Base-by-base conservation (phyloP, 2,329 filamentous ascomycete species). In the Sporothrix curviconia region DNA sequence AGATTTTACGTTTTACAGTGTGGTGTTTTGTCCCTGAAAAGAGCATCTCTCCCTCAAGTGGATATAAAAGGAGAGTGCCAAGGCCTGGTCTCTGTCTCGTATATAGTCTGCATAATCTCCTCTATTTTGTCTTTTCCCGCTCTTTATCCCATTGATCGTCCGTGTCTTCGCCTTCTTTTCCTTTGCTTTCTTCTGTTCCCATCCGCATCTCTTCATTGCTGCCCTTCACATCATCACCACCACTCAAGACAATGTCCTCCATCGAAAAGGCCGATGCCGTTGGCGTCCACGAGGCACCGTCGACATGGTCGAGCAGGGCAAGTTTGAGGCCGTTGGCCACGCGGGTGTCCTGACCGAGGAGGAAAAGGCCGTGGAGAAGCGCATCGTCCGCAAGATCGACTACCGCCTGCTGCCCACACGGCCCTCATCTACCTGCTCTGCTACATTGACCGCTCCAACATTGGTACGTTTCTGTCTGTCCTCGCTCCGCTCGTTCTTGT, bases 371-470 rank as follows among this genome's bases (percentile, higher is more conserved):
- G 19, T 55, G 7, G 58, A 60, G 44, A 60, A 60, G 58, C 42
- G 59, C 7, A 47, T 83, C 8, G 61, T 83, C 25, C 72, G 78
- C 70, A 83, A 81, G 64, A 83, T 86, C 64, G 85, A 88, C 67
- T 59, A 80, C 19, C 76, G 80, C 55, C 85, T 89, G 58, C 72
- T 87, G 14, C 84, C 85, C 1, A 70, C 14, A 81, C 77, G 14
- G 80, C 82, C 8, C 72, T 70, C 54, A 85, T 88, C 52, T 87
- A 86, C 67, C 75, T 88, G 46, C 76, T 88, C 22, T 85, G 82
- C 69, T 87, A 85, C 66, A 77, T 88, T 24, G 85, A 88, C 69
- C 76, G 82, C 43, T 79, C 82, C 56, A 89, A 88, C 68, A 87
- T 89, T 58, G 84, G 83, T 66, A 53, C 34, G 42, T 61, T 4